Evolutionary conservation across 192 early-diverging fungal species (phyloP).

Genomic region (Dissophora ornata): DNA sequence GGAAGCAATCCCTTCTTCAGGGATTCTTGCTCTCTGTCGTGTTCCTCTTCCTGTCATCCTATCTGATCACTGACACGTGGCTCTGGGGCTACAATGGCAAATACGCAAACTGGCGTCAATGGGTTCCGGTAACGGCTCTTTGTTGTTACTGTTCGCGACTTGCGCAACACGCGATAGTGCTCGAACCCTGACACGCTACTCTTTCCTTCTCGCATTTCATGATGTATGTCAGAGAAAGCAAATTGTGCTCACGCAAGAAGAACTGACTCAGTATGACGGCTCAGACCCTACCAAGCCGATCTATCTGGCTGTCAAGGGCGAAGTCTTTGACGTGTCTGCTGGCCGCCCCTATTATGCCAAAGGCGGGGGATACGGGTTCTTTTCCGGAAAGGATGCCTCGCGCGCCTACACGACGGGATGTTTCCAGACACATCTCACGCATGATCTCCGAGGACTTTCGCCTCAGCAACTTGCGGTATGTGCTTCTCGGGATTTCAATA

Average conservation of each 20-base stretch:
- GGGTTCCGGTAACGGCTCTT: slow-evolving; percentile 67
- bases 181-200: neutral
- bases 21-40: slow-evolving; percentile 30
- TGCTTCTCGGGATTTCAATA: neutral
- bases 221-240: slow-evolving; percentile 57
- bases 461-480: slow-evolving; percentile 77
- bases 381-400: slow-evolving; percentile 92
- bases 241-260: slow-evolving; percentile 75
- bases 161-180: neutral
- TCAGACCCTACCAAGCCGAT: slow-evolving; percentile 82
- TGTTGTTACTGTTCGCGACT: neutral
- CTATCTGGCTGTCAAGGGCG: slow-evolving; percentile 92
- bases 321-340: slow-evolving; percentile 92
- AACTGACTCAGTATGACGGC: slow-evolving; percentile 89
- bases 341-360: slow-evolving; percentile 80
- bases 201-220: neutral
- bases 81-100: slow-evolving; percentile 80
- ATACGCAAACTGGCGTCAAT: slow-evolving; percentile 76
- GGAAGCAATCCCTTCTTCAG: slow-evolving; percentile 32
- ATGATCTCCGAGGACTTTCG: slow-evolving; percentile 90
- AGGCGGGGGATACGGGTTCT: slow-evolving; percentile 87
- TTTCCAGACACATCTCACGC: slow-evolving; percentile 91
- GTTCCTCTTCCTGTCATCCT: slow-evolving; percentile 66
- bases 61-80: slow-evolving; percentile 80
- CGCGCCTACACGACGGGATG: slow-evolving; percentile 97